Evolutionary conservation across 257 asterid genomes (phyloP), one percentile per base, ranked within the genome.

Genomic region (Lantana camara): DNA sequence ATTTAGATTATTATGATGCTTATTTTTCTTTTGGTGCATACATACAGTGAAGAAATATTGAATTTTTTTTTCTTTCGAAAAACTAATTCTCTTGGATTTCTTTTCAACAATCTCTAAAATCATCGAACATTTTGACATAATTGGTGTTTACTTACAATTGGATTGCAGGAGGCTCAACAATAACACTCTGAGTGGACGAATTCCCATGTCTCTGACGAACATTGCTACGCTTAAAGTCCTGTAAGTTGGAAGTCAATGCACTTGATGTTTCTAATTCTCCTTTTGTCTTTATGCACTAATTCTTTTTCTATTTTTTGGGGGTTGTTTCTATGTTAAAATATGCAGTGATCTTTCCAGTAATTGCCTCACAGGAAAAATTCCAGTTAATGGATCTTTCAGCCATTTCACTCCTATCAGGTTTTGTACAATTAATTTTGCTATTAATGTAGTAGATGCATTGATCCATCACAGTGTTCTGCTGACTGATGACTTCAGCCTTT

Each of bases 351-450:
- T 94, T 68, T 94, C 99, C 51, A 83, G 60, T 75, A 94, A 94
- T 76, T 8, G 21, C 0, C 80, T 94, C 57, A 52, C 75, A 2
- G 99, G 99, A 49, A 58, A 17, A 53, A 81, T 78, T 76, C 99
- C 99, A 42, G 72, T 77, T 56, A 86, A 86, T 74, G 99, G 99
- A 70, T 94, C 99, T 73, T 94, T 94, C 77, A 79, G 78, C 64
- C 89, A 85, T 54, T 90, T 94, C 75, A 94, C 97, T 67, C 97
- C 97, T 67, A 84, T 90, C 85, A 94, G 99, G 99, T 94, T 72
- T 67, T 62, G 24, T 56, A 40, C 52, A 70, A 41, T 44, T 52
- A 37, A 48, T 35, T 47, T 59, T 45, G 32, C 32, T 27, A 2
- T 27, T 27, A 27, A 27, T 27, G 32, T 27, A 5, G 32, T 2